Percentiles rank a stretch among this genome's conserved stretches.
Conservation (phyloP, 1,139 yeast species). For the Debaryomyces sp. region DNA sequence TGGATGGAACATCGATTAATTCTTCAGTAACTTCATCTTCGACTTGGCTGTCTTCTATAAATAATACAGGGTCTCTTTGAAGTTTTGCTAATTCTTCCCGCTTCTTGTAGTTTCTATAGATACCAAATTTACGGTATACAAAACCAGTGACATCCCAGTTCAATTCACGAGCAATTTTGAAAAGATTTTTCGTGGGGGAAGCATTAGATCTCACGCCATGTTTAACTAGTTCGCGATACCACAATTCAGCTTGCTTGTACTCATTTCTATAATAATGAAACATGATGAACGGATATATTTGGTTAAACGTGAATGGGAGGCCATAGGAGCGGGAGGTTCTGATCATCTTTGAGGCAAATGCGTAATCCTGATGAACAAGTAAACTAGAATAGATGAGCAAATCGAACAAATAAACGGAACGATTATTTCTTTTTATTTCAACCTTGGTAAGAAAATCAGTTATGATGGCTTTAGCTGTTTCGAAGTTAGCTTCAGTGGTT, state of each 20-base stretch:
- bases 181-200: slow-evolving; percentile 31
- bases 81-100: slow-evolving; percentile 24
- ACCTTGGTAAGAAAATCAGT: slow-evolving; percentile 23
- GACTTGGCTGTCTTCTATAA: slow-evolving; percentile 18
- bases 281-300: slow-evolving; percentile 42
- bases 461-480: slow-evolving; percentile 32
- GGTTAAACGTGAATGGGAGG: slow-evolving; percentile 43
- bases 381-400: slow-evolving; percentile 34
- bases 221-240: slow-evolving; percentile 42
- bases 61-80: slow-evolving; percentile 24
- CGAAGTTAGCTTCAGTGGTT: slow-evolving; percentile 23
- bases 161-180: slow-evolving; percentile 37
- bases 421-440: slow-evolving; percentile 14
- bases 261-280: slow-evolving; percentile 39
- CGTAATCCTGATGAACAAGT: slow-evolving; percentile 33
- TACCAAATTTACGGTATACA: slow-evolving; percentile 30
- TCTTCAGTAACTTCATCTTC: slow-evolving; percentile 26
- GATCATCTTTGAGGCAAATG: slow-evolving; percentile 37
- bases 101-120: slow-evolving; percentile 25
- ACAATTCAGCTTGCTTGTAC: slow-evolving; percentile 31
- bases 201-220: slow-evolving; percentile 35
- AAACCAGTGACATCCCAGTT: slow-evolving; percentile 41
- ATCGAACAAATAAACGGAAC: slow-evolving; percentile 31
- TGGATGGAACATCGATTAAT: slow-evolving; percentile 14
- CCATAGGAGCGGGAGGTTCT: slow-evolving; percentile 26